phyloP scores from a whole-genome alignment of 495 filamentous ascomycete genomes.

The Lophium mytilinum region DNA sequence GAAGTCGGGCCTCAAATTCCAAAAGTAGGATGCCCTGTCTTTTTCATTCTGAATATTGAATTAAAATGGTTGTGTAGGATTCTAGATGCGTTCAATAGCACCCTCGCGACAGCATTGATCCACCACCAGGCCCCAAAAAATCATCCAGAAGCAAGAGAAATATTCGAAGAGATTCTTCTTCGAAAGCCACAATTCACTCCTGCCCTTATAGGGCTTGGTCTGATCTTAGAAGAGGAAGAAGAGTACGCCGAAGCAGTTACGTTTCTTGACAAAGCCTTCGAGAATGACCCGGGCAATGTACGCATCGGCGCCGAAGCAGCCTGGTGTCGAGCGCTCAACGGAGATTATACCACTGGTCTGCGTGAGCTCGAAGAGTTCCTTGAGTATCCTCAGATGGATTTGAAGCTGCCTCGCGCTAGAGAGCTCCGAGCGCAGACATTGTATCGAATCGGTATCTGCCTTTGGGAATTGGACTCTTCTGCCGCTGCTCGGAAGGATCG shows the following conservation, averaged over 20 bases:
- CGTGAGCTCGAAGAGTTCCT: constrained; percentile 64
- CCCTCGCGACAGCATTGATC: constrained; percentile 73
- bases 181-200: constrained; percentile 63
- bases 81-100: constrained; percentile 62
- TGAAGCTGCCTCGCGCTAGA: constrained; percentile 48
- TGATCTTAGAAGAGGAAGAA: constrained; percentile 88
- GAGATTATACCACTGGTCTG: constrained; percentile 56
- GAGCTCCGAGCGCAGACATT: constrained; percentile 74
- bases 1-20: constrained; percentile 57
- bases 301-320: constrained; percentile 73
- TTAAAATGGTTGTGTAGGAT: constrained; percentile 37
- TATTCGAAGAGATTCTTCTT: constrained; percentile 73
- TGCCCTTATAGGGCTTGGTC: constrained; percentile 79
- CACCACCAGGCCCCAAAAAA: constrained; percentile 83
- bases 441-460: constrained; percentile 79
- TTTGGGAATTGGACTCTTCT: constrained; percentile 75
- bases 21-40: constrained; percentile 41
- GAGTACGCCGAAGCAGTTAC: constrained; percentile 70
- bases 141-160: constrained; percentile 71
- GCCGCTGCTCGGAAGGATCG: constrained; percentile 65
- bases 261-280: constrained; percentile 66
- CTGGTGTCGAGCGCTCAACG: constrained; percentile 82
- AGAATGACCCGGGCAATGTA: constrained; percentile 60
- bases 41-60: no score
- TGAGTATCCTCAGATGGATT: constrained; percentile 40